Percentiles rank a stretch among this genome's conserved stretches.
phyloP scores from a whole-genome alignment of 768 basidiomycete genomes.

The Tricholoma hemisulphureum region DNA sequence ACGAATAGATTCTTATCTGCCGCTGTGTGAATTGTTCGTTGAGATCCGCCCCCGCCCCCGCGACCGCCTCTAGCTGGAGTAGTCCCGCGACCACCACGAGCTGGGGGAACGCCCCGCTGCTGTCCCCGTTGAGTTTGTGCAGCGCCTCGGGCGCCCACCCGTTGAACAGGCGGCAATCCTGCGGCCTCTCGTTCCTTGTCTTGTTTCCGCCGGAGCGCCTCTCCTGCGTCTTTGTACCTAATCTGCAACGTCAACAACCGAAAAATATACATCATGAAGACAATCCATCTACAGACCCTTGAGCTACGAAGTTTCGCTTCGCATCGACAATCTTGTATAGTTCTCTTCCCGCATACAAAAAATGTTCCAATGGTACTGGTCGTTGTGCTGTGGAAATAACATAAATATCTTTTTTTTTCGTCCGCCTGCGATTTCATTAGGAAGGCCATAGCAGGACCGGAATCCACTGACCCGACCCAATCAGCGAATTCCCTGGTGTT shows the following conservation, averaged over 20 bases:
- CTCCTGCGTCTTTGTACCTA: slow-evolving; percentile 88
- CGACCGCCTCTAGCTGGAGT: slow-evolving; percentile 37
- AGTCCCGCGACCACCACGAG: slow-evolving; percentile 41
- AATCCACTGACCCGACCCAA: slow-evolving; percentile 87
- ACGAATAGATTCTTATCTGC: slow-evolving; percentile 92
- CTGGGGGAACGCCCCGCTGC: slow-evolving; percentile 46
- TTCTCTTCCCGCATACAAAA: slow-evolving; percentile 91
- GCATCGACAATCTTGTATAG: slow-evolving; percentile 91
- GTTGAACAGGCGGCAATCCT: slow-evolving; percentile 82
- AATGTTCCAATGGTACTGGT: slow-evolving; percentile 96
- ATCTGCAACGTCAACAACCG: not conserved
- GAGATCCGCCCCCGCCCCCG: slow-evolving; percentile 43
- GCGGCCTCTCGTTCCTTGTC: slow-evolving; percentile 98
- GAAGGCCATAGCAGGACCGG: not conserved
- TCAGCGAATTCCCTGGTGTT: slow-evolving; percentile 98
- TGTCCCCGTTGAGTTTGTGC: slow-evolving; percentile 55
- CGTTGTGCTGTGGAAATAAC: slow-evolving; percentile 96
- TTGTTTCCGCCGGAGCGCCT: slow-evolving; percentile 89
- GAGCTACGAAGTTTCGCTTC: slow-evolving; percentile 63
- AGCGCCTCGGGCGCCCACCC: slow-evolving; percentile 77
- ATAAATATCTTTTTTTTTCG: slow-evolving; percentile 99
- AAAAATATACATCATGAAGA: not conserved
- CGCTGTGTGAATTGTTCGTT: slow-evolving; percentile 61
- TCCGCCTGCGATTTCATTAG: slow-evolving; percentile 58
- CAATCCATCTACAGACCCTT: slow-evolving; percentile 53